Conservation (phyloP, 768 basidiomycete species). For the Collybiopsis luxurians region DNA sequence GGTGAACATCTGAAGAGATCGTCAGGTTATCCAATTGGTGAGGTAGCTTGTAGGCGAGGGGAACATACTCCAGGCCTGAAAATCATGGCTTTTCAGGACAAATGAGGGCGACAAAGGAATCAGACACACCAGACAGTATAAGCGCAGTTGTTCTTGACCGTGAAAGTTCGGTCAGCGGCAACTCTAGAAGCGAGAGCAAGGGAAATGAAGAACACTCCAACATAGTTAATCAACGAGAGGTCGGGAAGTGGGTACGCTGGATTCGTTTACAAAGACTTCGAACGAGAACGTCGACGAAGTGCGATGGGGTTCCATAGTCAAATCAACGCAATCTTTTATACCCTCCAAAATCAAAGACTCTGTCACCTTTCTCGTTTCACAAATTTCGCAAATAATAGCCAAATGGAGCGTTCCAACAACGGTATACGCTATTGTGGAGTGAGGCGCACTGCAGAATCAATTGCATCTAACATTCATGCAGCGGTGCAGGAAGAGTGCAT, state of each 20-base stretch:
- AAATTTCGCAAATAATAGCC: not conserved
- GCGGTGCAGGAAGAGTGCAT: not conserved
- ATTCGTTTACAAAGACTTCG: not conserved
- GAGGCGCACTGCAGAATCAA: not conserved
- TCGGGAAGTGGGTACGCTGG: not conserved
- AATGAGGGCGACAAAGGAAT: no score
- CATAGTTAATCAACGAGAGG: not conserved
- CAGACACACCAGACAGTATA: slow-evolving; percentile 47
- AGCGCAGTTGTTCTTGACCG: slow-evolving; percentile 27
- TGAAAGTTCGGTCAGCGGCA: slow-evolving; percentile 7
- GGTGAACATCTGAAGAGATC: slow-evolving; percentile 35
- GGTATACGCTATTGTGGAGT: not conserved
- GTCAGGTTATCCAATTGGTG: slow-evolving; percentile 14
- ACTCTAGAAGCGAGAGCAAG: not conserved
- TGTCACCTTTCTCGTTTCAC: no score
- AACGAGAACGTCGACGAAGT: not conserved
- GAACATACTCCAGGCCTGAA: slow-evolving; percentile 44
- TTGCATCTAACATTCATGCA: slow-evolving; percentile 2
- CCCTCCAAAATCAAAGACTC: not conserved
- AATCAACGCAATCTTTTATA: no score
- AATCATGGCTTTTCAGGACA: no score
- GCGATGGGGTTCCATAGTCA: no score
- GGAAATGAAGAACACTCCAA: not conserved
- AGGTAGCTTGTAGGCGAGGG: no score
- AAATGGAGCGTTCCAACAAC: not conserved